Conservation (phyloP, 768 basidiomycete genomes). For the Naematelia encephala region DNA sequence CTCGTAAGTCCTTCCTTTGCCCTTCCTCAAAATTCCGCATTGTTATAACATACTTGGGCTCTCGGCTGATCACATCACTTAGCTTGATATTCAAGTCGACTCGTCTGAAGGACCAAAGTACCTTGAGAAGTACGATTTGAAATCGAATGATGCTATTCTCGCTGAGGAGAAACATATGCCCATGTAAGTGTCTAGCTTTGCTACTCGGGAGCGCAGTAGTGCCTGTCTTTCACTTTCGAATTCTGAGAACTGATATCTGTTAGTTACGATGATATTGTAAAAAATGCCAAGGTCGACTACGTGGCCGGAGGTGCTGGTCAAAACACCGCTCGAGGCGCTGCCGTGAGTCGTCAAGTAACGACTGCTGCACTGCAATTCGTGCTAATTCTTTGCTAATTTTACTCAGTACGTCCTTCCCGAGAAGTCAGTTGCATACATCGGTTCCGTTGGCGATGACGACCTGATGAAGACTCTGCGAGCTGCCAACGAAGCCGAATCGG, state of each 20-base stretch:
- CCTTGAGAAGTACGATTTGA: slow-evolving; percentile 82
- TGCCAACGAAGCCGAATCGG: slow-evolving; percentile 88
- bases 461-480: slow-evolving; percentile 80
- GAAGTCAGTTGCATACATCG: slow-evolving; percentile 85
- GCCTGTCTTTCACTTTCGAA: too few relatives aligned
- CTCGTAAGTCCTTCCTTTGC: slow-evolving; percentile 58
- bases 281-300: slow-evolving; percentile 72
- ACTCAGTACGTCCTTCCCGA: slow-evolving; percentile 82
- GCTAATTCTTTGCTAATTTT: background rate
- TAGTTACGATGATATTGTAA: slow-evolving; percentile 86
- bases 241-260: slow-evolving; percentile 3
- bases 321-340: slow-evolving; percentile 93
- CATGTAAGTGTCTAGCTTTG: too few relatives aligned
- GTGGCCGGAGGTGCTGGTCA: slow-evolving; percentile 97
- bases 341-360: slow-evolving; percentile 59
- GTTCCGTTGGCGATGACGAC: slow-evolving; percentile 90
- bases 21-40: too few relatives aligned
- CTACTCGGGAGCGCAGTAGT: too few relatives aligned
- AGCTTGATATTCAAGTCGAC: slow-evolving; percentile 80
- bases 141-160: slow-evolving; percentile 92
- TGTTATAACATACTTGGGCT: background rate
- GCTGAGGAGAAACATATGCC: slow-evolving; percentile 81
- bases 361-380: background rate
- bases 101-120: slow-evolving; percentile 67
- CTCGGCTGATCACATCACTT: background rate